Conservation (phyloP, 192 early-diverging fungal species). For the Diversispora epigaea region DNA sequence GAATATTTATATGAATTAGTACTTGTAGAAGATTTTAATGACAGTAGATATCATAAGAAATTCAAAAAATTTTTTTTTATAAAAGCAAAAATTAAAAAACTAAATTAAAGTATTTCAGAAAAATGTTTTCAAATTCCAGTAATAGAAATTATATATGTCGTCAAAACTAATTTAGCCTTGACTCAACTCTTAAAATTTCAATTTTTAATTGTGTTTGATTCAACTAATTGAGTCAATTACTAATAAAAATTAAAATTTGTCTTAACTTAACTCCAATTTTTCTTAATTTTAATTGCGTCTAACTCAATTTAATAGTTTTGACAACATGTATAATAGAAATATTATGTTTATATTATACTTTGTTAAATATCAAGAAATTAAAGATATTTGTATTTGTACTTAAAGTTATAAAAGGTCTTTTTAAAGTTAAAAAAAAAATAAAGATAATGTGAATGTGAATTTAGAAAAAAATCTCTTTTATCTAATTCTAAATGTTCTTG, state of each 20-base stretch:
- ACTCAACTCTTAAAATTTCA: too few relatives aligned
- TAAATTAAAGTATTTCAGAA: conserved; percentile 41
- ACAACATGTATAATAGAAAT: too few relatives aligned
- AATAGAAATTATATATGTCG: too few relatives aligned
- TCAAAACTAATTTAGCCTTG: too few relatives aligned
- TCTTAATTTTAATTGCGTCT: too few relatives aligned
- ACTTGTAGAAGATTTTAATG: conserved; percentile 66
- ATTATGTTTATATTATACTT: conserved; percentile 64
- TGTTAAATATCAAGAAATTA: conserved; percentile 76
- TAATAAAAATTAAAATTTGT: too few relatives aligned
- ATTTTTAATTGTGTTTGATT: too few relatives aligned
- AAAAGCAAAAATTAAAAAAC: neutral
- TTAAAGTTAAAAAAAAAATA: neutral
- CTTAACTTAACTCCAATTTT: too few relatives aligned
- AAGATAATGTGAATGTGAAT: neutral
- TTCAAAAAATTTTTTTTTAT: conserved; percentile 27
- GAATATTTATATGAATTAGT: conserved; percentile 55
- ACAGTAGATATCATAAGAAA: conserved; percentile 76
- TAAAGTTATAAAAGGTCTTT: conserved; percentile 49
- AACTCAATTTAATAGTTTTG: too few relatives aligned
- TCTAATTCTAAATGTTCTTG: conserved; percentile 30
- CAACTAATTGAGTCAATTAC: too few relatives aligned
- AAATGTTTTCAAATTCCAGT: conserved; percentile 45
- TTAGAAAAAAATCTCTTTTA: conserved; percentile 8
- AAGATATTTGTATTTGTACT: conserved; percentile 68